Evolutionary conservation across 164 flowering plant species (phyloP).

Genomic region (Chimonanthus praecox): DNA sequence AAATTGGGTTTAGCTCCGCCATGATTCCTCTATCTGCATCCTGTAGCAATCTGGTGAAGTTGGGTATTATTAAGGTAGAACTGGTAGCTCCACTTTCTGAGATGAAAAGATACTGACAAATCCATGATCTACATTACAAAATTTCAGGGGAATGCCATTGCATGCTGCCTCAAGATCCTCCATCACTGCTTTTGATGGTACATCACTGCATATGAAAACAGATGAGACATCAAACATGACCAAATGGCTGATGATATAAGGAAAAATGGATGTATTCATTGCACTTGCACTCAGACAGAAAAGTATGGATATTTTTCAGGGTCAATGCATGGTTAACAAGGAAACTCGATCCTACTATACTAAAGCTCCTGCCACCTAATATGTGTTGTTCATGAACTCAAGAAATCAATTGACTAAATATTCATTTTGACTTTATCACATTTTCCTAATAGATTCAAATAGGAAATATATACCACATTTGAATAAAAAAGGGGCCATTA

Average conservation of each 20-base stretch:
- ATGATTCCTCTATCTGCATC: no score
- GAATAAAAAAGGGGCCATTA: no score
- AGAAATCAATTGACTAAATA: no score
- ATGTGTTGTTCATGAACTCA: no score
- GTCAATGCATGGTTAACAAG: neutral
- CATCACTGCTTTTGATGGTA: conserved; percentile 49
- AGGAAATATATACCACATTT: no score
- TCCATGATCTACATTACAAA: conserved; percentile 61
- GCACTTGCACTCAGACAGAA: neutral
- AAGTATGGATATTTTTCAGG: neutral
- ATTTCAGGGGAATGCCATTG: conserved; percentile 42
- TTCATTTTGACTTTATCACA: no score
- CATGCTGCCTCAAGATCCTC: conserved; percentile 41
- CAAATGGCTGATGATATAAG: neutral
- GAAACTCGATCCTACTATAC: neutral
- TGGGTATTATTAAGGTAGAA: conserved; percentile 36
- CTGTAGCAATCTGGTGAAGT: no score
- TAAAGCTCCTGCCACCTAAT: no score
- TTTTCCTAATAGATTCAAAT: no score
- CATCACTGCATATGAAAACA: conserved; percentile 27
- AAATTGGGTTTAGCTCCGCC: no score
- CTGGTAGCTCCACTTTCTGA: conserved; percentile 49
- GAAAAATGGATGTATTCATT: neutral
- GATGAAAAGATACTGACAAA: conserved; percentile 67
- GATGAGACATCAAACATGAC: neutral